Evolutionary conservation across 2,329 filamentous ascomycete species (phyloP).

Genomic region (Colletotrichum sojae): DNA sequence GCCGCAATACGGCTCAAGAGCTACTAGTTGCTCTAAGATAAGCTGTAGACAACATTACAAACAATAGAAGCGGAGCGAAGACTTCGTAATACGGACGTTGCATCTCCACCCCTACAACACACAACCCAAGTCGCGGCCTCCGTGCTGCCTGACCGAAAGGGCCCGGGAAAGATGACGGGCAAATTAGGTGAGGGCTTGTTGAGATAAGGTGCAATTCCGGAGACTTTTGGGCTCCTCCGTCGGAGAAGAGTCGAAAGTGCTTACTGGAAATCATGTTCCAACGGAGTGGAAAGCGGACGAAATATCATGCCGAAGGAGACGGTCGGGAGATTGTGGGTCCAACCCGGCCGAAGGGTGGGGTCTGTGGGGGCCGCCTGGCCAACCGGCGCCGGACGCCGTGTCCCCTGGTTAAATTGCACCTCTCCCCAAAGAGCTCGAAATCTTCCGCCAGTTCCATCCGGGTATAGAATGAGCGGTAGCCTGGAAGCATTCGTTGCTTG

Average conservation of each 20-base stretch:
- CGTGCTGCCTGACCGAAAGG: background rate
- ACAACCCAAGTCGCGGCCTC: too few relatives aligned
- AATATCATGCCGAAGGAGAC: conserved; percentile 27
- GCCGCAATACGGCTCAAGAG: background rate
- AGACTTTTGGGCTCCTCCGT: too few relatives aligned
- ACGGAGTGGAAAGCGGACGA: conserved; percentile 21
- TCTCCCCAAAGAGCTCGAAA: too few relatives aligned
- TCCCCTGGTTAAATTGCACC: background rate
- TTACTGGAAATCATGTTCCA: background rate
- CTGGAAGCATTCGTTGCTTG: background rate
- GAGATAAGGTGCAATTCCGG: background rate
- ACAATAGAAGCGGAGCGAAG: background rate
- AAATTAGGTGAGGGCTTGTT: background rate
- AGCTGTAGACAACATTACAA: background rate
- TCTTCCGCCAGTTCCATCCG: too few relatives aligned
- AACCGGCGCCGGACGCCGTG: background rate
- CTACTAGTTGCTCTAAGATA: background rate
- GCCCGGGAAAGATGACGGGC: background rate
- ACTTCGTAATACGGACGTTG: background rate
- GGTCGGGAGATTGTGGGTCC: conserved; percentile 19
- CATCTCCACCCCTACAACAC: background rate
- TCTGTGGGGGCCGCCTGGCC: too few relatives aligned
- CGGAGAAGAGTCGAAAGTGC: too few relatives aligned
- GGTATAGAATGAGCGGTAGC: background rate
- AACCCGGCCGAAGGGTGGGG: conserved; percentile 1